Evolutionary conservation across 73 alveolate genomes (phyloP).

Genomic region (Paramecium biaurelia): DNA sequence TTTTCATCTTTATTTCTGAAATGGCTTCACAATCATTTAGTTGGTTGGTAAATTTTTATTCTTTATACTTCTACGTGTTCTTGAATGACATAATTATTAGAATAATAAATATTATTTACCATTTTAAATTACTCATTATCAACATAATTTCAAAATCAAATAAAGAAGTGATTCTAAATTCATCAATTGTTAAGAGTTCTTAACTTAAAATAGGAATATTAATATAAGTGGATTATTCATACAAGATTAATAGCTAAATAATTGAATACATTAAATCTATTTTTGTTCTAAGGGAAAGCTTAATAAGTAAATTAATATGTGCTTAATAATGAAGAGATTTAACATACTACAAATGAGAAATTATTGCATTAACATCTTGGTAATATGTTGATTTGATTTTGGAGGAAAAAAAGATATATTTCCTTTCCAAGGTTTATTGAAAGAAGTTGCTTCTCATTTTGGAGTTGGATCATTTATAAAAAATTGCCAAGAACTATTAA

Average conservation of each 20-base stretch:
- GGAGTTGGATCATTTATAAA: constrained; percentile 33
- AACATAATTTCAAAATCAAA: neutral
- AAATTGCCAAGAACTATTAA: neutral
- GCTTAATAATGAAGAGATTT: neutral
- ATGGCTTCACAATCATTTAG: neutral
- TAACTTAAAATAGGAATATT: neutral
- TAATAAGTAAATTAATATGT: neutral
- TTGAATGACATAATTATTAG: neutral
- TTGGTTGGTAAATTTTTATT: neutral
- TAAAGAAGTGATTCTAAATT: neutral
- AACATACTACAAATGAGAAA: neutral
- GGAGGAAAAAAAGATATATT: neutral
- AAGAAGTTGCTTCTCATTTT: neutral
- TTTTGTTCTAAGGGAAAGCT: neutral
- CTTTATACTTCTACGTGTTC: neutral
- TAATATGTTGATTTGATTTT: neutral
- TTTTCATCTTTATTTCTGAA: neutral
- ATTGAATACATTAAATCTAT: neutral
- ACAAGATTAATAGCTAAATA: too few relatives aligned
- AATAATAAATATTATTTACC: neutral
- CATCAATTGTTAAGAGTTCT: neutral
- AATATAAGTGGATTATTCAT: neutral
- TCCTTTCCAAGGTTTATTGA: neutral
- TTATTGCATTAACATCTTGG: constrained; percentile 14
- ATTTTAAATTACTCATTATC: neutral